A percentile compares a stretch with the other conserved stretches of the same genome.
Evolutionary conservation across 1,139 yeast genomes (phyloP).

Genomic region (Meyerozyma guilliermondii): DNA sequence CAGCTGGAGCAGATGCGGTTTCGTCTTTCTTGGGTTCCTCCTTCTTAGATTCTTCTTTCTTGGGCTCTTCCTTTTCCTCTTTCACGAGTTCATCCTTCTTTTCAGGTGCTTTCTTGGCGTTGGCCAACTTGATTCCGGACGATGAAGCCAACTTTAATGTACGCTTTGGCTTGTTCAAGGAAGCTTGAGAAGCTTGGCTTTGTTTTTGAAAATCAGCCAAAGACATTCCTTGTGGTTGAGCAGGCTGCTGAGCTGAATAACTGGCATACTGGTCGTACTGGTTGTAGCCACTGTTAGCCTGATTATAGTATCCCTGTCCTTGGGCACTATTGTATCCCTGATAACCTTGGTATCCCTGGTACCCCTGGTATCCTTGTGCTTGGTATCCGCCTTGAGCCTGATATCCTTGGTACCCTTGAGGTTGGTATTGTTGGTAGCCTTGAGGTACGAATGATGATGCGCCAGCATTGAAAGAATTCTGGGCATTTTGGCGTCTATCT

Average conservation of each 20-base stretch:
- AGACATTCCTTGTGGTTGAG: constrained; percentile 63
- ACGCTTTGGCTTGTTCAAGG: constrained; percentile 51
- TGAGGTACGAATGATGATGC: constrained; percentile 42
- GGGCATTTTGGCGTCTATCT: constrained; percentile 15
- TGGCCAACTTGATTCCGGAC: constrained; percentile 64
- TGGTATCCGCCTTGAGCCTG: constrained; percentile 18
- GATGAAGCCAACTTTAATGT: constrained; percentile 63
- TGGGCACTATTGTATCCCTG: constrained; percentile 9
- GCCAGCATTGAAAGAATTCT: constrained; percentile 32
- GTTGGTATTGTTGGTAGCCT: constrained; percentile 16
- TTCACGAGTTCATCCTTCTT: constrained; percentile 17
- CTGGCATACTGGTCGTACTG: constrained; percentile 19
- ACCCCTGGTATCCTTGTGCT: constrained; percentile 6
- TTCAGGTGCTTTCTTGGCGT: constrained; percentile 42
- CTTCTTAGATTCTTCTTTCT: constrained; percentile 12
- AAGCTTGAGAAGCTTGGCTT: constrained; percentile 39
- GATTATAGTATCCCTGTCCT: constrained; percentile 10
- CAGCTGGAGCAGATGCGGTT: constrained; percentile 5
- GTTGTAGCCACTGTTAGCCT: constrained; percentile 17
- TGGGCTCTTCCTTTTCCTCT: constrained; percentile 20
- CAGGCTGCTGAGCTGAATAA: constrained; percentile 7
- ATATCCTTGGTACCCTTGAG: constrained; percentile 16
- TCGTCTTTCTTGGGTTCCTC: constrained; percentile 13
- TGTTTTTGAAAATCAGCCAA: constrained; percentile 83
- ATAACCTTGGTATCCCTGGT: constrained; percentile 14